phyloP scores from a whole-genome alignment of 2,329 filamentous ascomycete genomes.

The Penicillium vulpinum region DNA sequence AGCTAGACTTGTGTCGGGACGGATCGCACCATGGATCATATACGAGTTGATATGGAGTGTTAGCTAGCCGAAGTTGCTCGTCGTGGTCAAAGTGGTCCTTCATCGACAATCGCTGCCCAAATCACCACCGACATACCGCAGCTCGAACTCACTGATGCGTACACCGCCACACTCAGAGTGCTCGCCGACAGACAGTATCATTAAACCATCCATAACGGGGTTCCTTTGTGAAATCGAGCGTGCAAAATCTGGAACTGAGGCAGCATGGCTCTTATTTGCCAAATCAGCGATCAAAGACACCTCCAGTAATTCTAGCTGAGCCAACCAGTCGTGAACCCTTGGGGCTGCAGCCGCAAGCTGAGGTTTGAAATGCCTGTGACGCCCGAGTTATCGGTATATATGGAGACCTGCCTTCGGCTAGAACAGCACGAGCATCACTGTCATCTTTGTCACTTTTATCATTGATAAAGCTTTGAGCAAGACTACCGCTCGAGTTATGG shows the following conservation, averaged over 20 bases:
- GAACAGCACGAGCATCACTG: constrained; percentile 59
- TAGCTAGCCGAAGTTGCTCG: constrained; percentile 17
- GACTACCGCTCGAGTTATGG: constrained; percentile 21
- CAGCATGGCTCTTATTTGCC: neutral
- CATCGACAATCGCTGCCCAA: constrained; percentile 29
- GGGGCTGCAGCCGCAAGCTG: constrained; percentile 36
- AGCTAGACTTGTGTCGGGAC: neutral
- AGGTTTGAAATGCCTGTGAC: constrained; percentile 42
- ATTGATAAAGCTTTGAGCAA: constrained; percentile 56
- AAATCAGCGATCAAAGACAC: constrained; percentile 51
- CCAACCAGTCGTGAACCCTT: constrained; percentile 56
- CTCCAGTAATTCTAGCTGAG: constrained; percentile 58
- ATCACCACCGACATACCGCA: constrained; percentile 25
- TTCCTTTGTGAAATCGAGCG: neutral
- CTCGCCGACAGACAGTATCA: neutral
- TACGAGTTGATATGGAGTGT: neutral
- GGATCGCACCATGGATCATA: constrained; percentile 1
- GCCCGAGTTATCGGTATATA: constrained; percentile 47
- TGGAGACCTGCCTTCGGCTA: constrained; percentile 57
- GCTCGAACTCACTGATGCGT: constrained; percentile 18
- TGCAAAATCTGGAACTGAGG: constrained; percentile 20
- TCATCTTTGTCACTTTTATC: constrained; percentile 59
- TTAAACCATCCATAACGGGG: neutral
- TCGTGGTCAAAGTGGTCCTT: constrained; percentile 26
- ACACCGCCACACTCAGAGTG: constrained; percentile 24